These are phyloP conservation scores for Acidiella bohemica DNA, from an alignment of 495 filamentous ascomycete species.

Conservation along the genomic window DNA sequence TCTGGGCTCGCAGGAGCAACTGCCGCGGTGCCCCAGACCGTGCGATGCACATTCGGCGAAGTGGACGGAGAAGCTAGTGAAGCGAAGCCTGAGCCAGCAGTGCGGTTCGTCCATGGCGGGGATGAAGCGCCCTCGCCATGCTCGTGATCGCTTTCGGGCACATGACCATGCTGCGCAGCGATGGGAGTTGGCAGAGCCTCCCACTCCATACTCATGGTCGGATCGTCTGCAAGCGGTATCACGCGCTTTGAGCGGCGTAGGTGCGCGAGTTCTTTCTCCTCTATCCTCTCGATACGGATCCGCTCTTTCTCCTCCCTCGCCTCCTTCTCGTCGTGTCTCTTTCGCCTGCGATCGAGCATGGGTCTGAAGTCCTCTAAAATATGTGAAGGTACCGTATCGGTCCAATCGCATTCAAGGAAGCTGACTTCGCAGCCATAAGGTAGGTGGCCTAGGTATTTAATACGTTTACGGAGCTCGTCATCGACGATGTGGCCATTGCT, in stretches of 20 bases:
- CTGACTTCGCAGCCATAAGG: constrained; percentile 86
- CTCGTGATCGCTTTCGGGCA: too few relatives aligned
- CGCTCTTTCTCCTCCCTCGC: constrained; percentile 81
- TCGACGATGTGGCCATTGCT: constrained; percentile 85
- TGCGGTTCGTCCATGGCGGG: constrained; percentile 41
- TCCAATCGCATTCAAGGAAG: constrained; percentile 96
- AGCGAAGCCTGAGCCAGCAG: constrained; percentile 38
- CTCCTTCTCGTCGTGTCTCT: constrained; percentile 75
- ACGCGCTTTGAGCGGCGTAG: constrained; percentile 24
- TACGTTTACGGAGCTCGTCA: constrained; percentile 69
- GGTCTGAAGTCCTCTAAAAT: constrained; percentile 56
- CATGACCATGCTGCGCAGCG: constrained; percentile 25
- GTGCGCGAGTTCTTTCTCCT: constrained; percentile 38
- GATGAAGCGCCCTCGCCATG: constrained; percentile 35
- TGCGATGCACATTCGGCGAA: constrained; percentile 59
- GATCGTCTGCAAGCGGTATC: constrained; percentile 19
- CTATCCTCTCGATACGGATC: constrained; percentile 69
- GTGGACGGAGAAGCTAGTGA: constrained; percentile 60
- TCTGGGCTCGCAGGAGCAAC: constrained; percentile 41
- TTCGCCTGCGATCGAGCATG: constrained; percentile 68
- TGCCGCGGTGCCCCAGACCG: constrained; percentile 75
- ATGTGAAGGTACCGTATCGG: constrained; percentile 67
- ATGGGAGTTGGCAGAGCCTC: constrained; percentile 40
- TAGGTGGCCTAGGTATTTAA: constrained; percentile 84
- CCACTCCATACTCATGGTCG: constrained; percentile 36